Evolutionary conservation across 176 grass and related monocot genomes (phyloP), one percentile per base, ranked within the genome.

Genomic region (Oryza punctata): DNA sequence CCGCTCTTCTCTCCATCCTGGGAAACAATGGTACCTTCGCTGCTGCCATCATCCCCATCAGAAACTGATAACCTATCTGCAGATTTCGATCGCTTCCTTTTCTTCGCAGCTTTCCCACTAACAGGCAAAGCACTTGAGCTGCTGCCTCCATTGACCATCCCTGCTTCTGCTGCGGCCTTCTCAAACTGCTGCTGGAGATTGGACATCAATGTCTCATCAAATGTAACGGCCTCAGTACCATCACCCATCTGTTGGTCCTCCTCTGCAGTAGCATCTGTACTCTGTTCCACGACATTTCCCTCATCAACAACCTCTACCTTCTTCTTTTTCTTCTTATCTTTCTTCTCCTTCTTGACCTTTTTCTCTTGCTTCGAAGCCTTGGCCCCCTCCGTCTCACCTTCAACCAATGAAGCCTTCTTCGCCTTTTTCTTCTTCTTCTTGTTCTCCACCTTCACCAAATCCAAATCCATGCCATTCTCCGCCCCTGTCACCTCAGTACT

Each of bases 111-210:
- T 87, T 85, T 82, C 12, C 28, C 85, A 85, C 73, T 87, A 41
- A 79, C 60, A 21, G 87, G 72, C 13, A 40, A 46, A 75, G 65
- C n/a, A 63, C 57, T 77, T 38, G 71, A 75, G 70, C 74, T 67
- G 67, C 76, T 49, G 15, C 78, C 50, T 57, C 44, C 87, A 85
- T 87, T 87, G n/a, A 45, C 78, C 80, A 99, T 88, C 45, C 91
- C 91, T 2, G 89, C 91, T 87, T 99, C 96, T 43, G 80, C 89
- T 4, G 89, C 93, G 11, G 52, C 96, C 28, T 87, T 99, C 85
- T 99, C 96, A 78, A 99, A 99, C 78, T 96, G 96, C 78, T 88
- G 96, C 70, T 96, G 96, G 13, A 99, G 91, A 84, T 99, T 99
- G 21, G 96, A 99, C 64, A 90, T 92, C 16, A 85, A 26, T 35